These are phyloP conservation scores for Cystobasidium ongulense DNA, from an alignment of 768 basidiomycete species.

Conservation along the genomic window DNA sequence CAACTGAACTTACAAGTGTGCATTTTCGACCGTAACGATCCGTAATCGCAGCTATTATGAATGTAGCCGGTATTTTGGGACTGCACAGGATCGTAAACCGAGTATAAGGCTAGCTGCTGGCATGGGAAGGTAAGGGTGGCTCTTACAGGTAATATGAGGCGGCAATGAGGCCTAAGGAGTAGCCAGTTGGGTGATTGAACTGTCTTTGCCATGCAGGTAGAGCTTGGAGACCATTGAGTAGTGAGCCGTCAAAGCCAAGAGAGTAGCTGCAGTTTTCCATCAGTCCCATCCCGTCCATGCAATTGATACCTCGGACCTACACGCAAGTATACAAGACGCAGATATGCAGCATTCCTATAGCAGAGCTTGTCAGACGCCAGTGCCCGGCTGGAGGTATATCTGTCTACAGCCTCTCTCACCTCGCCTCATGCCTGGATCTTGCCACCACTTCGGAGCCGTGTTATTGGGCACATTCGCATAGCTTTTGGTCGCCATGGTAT, in stretches of 20 bases:
- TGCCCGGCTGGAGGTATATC: too few relatives aligned
- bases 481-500: background rate
- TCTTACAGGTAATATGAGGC: background rate
- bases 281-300: background rate
- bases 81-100: background rate
- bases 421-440: constrained; percentile 14
- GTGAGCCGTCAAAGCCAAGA: constrained; percentile 13
- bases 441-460: constrained; percentile 17
- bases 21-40: constrained; percentile 20
- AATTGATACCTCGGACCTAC: background rate
- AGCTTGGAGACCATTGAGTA: constrained; percentile 13
- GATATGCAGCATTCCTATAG: background rate
- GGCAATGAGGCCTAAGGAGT: constrained; percentile 6
- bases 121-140: too few relatives aligned
- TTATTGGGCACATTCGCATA: constrained; percentile 12
- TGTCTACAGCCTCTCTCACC: background rate
- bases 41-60: background rate
- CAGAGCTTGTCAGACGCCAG: background rate
- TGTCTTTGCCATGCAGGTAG: background rate
- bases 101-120: background rate
- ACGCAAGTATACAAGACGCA: background rate
- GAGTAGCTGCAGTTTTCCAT: background rate
- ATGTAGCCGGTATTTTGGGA: constrained; percentile 11
- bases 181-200: background rate
- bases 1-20: background rate